Conservation (phyloP, 1,139 yeast genomes). For the Saccharomyces hybrid region DNA sequence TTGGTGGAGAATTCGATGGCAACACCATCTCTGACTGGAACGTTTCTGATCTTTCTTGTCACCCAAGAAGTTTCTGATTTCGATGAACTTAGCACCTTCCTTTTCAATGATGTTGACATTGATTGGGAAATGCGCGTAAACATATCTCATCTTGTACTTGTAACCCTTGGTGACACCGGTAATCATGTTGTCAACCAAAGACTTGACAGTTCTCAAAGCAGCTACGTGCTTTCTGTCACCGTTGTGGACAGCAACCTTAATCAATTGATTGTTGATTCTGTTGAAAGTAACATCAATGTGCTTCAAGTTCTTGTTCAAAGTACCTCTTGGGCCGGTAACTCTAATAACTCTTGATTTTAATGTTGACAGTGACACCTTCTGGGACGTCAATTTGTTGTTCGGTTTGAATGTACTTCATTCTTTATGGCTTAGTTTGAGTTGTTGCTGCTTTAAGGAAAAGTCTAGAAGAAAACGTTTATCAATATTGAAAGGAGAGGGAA, state of each 20-base stretch:
- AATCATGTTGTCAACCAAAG: constrained; percentile 86
- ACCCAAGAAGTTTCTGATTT: constrained; percentile 99
- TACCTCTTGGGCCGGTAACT: constrained; percentile 98
- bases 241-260: constrained; percentile 90
- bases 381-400: constrained; percentile 89
- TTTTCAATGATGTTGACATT: constrained; percentile 81
- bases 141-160: constrained; percentile 99
- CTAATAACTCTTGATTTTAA: constrained; percentile 88
- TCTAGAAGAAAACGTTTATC: no score
- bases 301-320: constrained; percentile 79
- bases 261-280: constrained; percentile 62
- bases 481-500: neutral
- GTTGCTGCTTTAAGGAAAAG: no score
- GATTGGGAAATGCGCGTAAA: constrained; percentile 99
- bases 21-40: constrained; percentile 85
- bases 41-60: constrained; percentile 92
- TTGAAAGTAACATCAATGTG: constrained; percentile 92
- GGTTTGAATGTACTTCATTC: constrained; percentile 91
- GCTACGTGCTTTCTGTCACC: constrained; percentile 99
- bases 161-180: constrained; percentile 98
- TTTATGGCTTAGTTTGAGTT: constrained; percentile 4
- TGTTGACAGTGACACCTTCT: constrained; percentile 84
- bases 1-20: constrained; percentile 67
- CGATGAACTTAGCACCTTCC: constrained; percentile 71
- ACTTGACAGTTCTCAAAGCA: constrained; percentile 96